Conservation (phyloP, 2,329 filamentous ascomycete species). For the Scolecobasidium constrictum region DNA sequence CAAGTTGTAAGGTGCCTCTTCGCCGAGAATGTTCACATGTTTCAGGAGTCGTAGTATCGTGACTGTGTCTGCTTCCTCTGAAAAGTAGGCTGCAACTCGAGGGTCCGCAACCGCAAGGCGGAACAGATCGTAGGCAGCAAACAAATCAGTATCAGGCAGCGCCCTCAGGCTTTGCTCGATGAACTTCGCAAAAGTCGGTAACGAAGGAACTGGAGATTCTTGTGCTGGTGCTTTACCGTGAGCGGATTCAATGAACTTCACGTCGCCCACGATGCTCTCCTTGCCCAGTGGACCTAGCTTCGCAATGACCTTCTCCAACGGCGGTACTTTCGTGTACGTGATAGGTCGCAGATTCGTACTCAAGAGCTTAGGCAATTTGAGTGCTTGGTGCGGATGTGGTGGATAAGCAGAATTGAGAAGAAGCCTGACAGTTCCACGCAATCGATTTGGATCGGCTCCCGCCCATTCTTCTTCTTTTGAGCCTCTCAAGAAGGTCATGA, state of each 20-base stretch:
- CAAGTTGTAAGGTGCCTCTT: constrained; percentile 63
- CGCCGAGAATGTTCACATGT: constrained; percentile 42
- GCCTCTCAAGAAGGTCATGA: constrained; percentile 73
- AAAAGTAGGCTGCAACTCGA: constrained; percentile 70
- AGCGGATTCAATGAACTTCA: constrained; percentile 64
- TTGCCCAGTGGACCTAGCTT: constrained; percentile 62
- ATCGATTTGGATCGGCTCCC: constrained; percentile 57
- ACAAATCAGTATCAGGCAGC: constrained; percentile 56
- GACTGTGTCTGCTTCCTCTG: constrained; percentile 49
- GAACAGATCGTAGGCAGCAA: constrained; percentile 77
- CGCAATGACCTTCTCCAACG: constrained; percentile 66
- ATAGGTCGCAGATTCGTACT: constrained; percentile 56
- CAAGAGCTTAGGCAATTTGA: constrained; percentile 61
- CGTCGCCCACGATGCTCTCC: constrained; percentile 47
- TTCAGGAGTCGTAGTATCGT: constrained; percentile 54
- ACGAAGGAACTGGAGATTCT: constrained; percentile 59
- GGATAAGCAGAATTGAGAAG: constrained; percentile 67
- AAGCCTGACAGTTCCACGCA: constrained; percentile 62
- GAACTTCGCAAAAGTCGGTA: constrained; percentile 53
- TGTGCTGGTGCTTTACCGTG: constrained; percentile 38
- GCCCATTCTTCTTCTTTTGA: constrained; percentile 69
- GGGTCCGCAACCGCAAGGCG: constrained; percentile 67
- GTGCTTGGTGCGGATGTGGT: constrained; percentile 61
- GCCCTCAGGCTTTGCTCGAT: constrained; percentile 44
- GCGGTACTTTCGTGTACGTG: constrained; percentile 67